Conservation (phyloP, 2,329 filamentous ascomycete species). For the Aspergillus sp. region DNA sequence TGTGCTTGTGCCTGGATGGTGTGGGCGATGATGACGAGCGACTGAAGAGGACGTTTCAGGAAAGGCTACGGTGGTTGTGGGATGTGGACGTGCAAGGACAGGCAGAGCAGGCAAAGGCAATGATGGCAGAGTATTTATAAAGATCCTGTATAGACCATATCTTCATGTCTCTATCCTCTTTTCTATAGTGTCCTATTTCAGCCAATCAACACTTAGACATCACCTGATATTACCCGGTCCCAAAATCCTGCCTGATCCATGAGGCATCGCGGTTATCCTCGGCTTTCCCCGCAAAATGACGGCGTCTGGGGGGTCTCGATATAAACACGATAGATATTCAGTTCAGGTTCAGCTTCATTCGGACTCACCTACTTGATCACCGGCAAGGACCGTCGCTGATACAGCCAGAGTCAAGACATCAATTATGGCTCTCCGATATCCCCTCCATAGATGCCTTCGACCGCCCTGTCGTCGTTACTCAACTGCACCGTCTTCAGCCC, state of each 20-base stretch:
- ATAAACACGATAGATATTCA: slow-evolving; percentile 3
- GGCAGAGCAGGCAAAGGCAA: slow-evolving; percentile 13
- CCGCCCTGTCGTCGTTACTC: slow-evolving; percentile 37
- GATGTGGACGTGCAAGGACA: slow-evolving; percentile 23
- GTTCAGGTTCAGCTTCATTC: too few species aligned
- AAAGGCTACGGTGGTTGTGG: slow-evolving; percentile 27
- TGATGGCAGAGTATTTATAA: background rate
- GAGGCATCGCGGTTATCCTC: slow-evolving; percentile 19
- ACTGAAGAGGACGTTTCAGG: slow-evolving; percentile 15
- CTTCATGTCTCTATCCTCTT: too few species aligned
- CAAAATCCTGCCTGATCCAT: background rate
- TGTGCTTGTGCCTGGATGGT: slow-evolving; percentile 19
- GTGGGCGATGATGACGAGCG: slow-evolving; percentile 21
- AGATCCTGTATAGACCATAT: background rate
- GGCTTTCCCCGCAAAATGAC: slow-evolving; percentile 14
- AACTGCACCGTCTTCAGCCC: slow-evolving; percentile 41
- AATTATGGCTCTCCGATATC: background rate
- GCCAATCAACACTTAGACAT: background rate
- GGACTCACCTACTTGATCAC: background rate
- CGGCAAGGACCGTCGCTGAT: too few species aligned
- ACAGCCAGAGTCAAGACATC: too few species aligned
- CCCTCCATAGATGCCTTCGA: background rate
- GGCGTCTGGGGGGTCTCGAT: background rate
- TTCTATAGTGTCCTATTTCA: background rate
- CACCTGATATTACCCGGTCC: background rate